phyloP scores from a whole-genome alignment of 768 basidiomycete species.

The Termitomyces sp. region DNA sequence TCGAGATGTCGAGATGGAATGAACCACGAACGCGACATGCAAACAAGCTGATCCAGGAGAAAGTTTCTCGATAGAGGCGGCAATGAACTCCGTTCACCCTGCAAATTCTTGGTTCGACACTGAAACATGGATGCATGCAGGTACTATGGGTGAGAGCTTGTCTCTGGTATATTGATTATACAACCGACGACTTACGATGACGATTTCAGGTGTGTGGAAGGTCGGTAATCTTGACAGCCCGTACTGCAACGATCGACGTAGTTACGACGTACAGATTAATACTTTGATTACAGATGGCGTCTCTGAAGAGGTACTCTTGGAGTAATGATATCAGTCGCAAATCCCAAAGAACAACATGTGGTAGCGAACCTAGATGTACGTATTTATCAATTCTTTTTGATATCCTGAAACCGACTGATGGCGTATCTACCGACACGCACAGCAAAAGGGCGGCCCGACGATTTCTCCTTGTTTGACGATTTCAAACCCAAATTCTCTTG shows the following conservation, averaged over 20 bases:
- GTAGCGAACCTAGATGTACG: constrained; percentile 12
- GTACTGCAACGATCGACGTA: not conserved
- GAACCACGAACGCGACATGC: not conserved
- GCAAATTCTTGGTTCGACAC: not conserved
- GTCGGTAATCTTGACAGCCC: not conserved
- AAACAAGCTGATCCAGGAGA: not conserved
- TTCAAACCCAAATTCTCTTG: not conserved
- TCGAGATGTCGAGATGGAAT: not conserved
- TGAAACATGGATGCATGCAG: too few relatives aligned
- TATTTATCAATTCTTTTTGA: constrained; percentile 11
- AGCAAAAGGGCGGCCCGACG: constrained; percentile 17
- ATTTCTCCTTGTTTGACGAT: constrained; percentile 6
- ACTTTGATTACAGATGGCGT: not conserved
- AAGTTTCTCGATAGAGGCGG: not conserved
- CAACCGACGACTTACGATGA: too few relatives aligned
- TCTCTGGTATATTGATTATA: too few relatives aligned
- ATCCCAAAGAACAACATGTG: not conserved
- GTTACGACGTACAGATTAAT: not conserved
- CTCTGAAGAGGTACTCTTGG: not conserved
- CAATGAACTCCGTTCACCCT: constrained; percentile 3
- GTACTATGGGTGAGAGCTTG: too few relatives aligned
- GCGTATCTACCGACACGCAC: constrained; percentile 14
- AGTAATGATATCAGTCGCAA: not conserved
- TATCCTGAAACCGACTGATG: constrained; percentile 18
- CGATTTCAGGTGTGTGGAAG: not conserved